Base-by-base conservation (phyloP, 2,329 filamentous ascomycete genomes). In the Fusarium virguliforme region DNA sequence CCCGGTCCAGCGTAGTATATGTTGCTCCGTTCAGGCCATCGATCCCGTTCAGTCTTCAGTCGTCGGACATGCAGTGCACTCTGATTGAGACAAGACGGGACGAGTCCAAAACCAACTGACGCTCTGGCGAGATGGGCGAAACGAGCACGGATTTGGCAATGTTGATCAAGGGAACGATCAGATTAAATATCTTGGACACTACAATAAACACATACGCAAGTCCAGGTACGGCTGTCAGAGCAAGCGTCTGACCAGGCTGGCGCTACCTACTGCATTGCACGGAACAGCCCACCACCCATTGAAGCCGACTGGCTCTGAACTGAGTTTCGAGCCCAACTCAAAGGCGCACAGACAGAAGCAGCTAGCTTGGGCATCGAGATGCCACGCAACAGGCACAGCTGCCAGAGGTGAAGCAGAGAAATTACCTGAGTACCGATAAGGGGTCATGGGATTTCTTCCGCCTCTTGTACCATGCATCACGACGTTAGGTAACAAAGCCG, bases 291-390 rank as follows among this genome's bases (percentile, higher is more conserved):
- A 22, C 26, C 41, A 10, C 41, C 41, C 41, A 5, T 46, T 46
- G 22, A 46, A 46, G 41, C 41, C 41, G 41, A 10, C 41, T 46
- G 41, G 41, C 41, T 46, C 41, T 46, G 18, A 26, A 46, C 41
- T 46, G 41, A 26, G 41, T 46, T 46, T 46, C 41, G 26, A 46
- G 41, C 41, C 41, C 41, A 46, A 46, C 41, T 46, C 41, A 26
- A 46, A 46, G 41, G 22, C 41, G 41, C 41, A 46, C 41, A 46
- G 41, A 46, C 41, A 46, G 41, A 46, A 46, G 41, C 41, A 46
- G 41, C 22, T 46, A 46, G 41, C 41, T 46, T 46, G 41, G 41
- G 41, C 41, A 46, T 46, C 41, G 41, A 46, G 41, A 46, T 26
- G 12, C 7, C 22, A 26, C 22, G 10, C 18, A 24, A 46, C 41